Percentiles rank a stretch among this genome's conserved stretches.
These are phyloP conservation scores for Rhododendron mucronatum DNA, from an alignment of 148 eudicot genomes.

Conservation along the genomic window DNA sequence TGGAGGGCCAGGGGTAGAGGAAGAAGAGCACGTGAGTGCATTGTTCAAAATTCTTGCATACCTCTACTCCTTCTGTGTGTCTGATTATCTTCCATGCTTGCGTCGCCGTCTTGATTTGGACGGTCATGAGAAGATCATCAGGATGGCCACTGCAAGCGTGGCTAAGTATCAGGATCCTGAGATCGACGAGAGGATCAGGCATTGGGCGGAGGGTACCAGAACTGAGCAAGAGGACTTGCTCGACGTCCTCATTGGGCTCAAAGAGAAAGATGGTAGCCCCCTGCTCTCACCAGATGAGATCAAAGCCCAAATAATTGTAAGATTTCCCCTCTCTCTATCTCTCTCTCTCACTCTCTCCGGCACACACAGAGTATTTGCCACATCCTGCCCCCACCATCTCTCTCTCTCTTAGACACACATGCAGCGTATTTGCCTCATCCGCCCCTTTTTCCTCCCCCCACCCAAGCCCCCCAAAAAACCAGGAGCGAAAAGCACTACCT, in stretches of 20 bases:
- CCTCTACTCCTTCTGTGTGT: constrained; percentile 6
- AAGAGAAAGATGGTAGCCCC: neutral
- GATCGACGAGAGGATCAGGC: constrained; percentile 8
- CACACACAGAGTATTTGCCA: too few relatives aligned
- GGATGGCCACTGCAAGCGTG: neutral
- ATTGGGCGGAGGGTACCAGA: neutral
- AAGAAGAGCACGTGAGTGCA: constrained; percentile 14
- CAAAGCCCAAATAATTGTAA: constrained; percentile 14
- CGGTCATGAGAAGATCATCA: constrained; percentile 10
- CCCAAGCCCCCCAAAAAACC: too few relatives aligned
- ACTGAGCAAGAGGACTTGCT: constrained; percentile 8
- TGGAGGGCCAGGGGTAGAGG: constrained; percentile 9
- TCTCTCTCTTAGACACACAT: neutral
- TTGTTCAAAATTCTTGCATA: neutral
- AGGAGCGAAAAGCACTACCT: too few relatives aligned
- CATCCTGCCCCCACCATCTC: too few relatives aligned
- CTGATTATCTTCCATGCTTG: constrained; percentile 10
- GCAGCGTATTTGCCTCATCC: neutral
- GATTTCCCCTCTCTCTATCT: neutral
- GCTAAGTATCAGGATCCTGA: constrained; percentile 5
- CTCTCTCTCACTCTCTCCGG: neutral
- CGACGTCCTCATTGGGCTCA: constrained; percentile 12
- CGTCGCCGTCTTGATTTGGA: constrained; percentile 8
- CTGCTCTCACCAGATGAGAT: constrained; percentile 12
- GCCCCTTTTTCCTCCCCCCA: too few relatives aligned